Conservation (phyloP, 257 asterid genomes). For the Agastache rugosa region DNA sequence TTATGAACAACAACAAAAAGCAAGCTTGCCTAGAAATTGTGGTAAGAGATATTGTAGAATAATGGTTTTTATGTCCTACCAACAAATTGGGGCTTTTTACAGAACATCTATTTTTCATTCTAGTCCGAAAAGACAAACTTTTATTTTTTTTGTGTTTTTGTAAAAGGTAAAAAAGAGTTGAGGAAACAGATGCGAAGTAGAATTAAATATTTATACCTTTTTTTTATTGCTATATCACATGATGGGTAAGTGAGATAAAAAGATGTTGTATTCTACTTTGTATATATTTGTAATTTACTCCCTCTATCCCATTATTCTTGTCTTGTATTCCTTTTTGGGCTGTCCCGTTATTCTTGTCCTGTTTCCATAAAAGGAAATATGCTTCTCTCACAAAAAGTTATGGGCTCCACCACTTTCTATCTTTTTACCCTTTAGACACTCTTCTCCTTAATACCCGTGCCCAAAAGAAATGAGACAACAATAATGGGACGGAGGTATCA, state of each 20-base stretch:
- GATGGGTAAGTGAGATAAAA: conserved; percentile 32
- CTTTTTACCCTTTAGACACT: no score
- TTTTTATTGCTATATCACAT: conserved; percentile 29
- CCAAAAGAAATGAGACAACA: no score
- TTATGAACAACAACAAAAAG: neutral
- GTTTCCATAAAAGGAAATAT: no score
- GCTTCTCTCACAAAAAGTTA: no score
- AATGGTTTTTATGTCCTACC: neutral
- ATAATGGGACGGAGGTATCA: no score
- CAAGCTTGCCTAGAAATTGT: conserved; percentile 18
- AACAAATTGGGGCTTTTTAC: conserved; percentile 34
- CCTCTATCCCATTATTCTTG: no score
- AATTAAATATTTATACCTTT: neutral
- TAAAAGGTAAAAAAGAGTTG: neutral
- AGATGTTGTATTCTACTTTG: conserved; percentile 22
- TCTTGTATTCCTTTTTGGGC: no score
- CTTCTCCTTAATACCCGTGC: no score
- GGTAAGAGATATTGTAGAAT: neutral
- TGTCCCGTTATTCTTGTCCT: no score
- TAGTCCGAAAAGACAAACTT: conserved; percentile 34
- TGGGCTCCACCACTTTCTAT: no score
- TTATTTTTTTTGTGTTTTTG: neutral
- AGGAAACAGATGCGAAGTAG: neutral
- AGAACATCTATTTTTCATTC: neutral
- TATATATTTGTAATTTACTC: conserved; percentile 29